A percentile compares a stretch with the other conserved stretches of the same genome.
phyloP scores from a whole-genome alignment of 352 stramenopile species.

The Pythium pectinolyticum region DNA sequence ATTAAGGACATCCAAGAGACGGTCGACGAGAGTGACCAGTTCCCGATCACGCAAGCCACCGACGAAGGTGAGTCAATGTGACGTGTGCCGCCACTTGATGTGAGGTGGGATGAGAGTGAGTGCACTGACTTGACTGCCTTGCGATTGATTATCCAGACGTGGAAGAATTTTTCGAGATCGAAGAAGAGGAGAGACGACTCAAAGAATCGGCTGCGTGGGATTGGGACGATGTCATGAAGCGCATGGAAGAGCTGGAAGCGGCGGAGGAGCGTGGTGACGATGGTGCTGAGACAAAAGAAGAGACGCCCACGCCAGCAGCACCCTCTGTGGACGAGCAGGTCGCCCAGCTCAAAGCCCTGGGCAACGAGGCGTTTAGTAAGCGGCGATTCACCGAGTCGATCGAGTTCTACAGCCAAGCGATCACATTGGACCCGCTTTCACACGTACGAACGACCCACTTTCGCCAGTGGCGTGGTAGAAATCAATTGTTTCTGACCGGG shows the following conservation, averaged over 20 bases:
- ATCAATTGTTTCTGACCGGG: not conserved
- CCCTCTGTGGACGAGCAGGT: constrained; percentile 34
- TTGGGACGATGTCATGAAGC: constrained; percentile 87
- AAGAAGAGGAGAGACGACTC: constrained; percentile 72
- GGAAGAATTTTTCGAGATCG: constrained; percentile 81
- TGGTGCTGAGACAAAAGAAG: constrained; percentile 35
- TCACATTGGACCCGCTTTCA: constrained; percentile 65
- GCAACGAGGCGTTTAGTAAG: constrained; percentile 76
- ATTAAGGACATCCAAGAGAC: constrained; percentile 86
- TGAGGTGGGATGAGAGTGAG: too few species aligned
- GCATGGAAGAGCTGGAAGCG: constrained; percentile 82
- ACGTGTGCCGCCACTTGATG: too few species aligned
- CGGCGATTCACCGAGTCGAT: constrained; percentile 77
- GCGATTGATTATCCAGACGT: constrained; percentile 42
- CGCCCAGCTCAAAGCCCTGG: constrained; percentile 65
- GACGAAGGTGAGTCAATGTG: constrained; percentile 45
- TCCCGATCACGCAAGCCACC: constrained; percentile 40
- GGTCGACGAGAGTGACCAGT: constrained; percentile 69
- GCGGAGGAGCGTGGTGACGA: constrained; percentile 47
- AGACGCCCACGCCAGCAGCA: constrained; percentile 4
- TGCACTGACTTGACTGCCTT: not conserved
- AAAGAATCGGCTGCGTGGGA: constrained; percentile 67
- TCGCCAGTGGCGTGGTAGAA: not conserved
- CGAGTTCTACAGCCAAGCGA: constrained; percentile 88
- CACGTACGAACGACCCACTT: constrained; percentile 45